Evolutionary conservation across 352 stramenopile genomes (phyloP).

Genomic region (Globisporangium nagaii): DNA sequence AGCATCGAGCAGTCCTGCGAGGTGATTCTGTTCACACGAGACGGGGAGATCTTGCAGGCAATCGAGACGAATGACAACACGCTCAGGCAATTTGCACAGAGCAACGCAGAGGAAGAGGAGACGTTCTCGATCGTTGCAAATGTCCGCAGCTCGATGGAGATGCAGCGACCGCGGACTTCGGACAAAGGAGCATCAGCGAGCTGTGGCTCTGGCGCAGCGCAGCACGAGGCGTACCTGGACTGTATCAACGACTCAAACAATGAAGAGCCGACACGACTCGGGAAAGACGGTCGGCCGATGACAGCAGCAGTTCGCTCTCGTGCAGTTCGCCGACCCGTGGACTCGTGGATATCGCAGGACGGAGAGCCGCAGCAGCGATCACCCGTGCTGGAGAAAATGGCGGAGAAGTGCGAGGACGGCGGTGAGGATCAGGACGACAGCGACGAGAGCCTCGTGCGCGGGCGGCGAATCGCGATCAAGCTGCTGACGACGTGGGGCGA

Average conservation of each 20-base stretch:
- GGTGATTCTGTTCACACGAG: slow-evolving; percentile 84
- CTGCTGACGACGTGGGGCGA: slow-evolving; percentile 76
- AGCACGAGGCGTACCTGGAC: slow-evolving; percentile 7
- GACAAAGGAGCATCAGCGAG: slow-evolving; percentile 17
- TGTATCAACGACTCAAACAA: slow-evolving; percentile 9
- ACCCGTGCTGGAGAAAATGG: slow-evolving; percentile 30
- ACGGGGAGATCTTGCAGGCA: slow-evolving; percentile 45
- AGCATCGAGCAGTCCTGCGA: slow-evolving; percentile 62
- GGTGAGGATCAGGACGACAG: slow-evolving; percentile 11
- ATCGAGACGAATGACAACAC: slow-evolving; percentile 65
- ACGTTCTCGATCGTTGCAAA: slow-evolving; percentile 24
- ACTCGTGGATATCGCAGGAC: slow-evolving; percentile 25
- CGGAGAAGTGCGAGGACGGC: slow-evolving; percentile 9
- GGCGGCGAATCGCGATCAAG: slow-evolving; percentile 44
- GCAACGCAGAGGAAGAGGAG: slow-evolving; percentile 51
- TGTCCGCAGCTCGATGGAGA: slow-evolving; percentile 37
- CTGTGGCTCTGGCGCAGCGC: not conserved
- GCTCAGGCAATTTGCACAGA: slow-evolving; percentile 16
- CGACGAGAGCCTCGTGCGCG: slow-evolving; percentile 16
- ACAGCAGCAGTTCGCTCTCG: slow-evolving; percentile 30
- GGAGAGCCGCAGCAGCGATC: slow-evolving; percentile 50
- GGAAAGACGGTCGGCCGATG: slow-evolving; percentile 28
- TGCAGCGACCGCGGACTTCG: slow-evolving; percentile 46
- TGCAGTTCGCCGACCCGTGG: slow-evolving; percentile 30
- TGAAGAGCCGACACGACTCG: not conserved